These are phyloP conservation scores for Chrysoporthe cubensis DNA, from an alignment of 2,329 filamentous ascomycete genomes.

Conservation along the genomic window DNA sequence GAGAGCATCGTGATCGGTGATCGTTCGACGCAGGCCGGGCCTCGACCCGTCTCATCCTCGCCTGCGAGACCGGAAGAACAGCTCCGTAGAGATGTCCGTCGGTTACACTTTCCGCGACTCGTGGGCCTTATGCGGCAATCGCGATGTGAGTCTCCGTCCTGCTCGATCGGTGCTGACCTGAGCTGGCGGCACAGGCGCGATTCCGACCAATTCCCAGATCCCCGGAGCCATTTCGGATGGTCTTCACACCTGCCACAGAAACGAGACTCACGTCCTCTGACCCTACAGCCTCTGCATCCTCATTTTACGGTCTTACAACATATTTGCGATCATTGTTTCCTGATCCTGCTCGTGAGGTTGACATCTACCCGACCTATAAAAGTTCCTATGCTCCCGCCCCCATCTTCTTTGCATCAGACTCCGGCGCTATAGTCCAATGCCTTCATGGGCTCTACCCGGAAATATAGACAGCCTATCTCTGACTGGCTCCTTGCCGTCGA, in stretches of 20 bases:
- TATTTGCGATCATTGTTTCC: not conserved
- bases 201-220: constrained; percentile 1
- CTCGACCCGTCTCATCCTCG: not conserved
- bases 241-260: not conserved
- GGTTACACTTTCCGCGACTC: not conserved
- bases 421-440: not conserved
- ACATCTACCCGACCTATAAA: not conserved
- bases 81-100: not conserved
- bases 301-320: not conserved
- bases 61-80: not conserved
- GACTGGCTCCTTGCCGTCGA: not conserved
- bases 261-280: constrained; percentile 8
- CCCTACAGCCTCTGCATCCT: constrained; percentile 7
- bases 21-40: not conserved
- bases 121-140: not conserved
- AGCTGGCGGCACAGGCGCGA: not conserved
- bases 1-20: not conserved
- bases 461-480: not conserved
- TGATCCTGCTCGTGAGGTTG: not conserved
- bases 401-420: not conserved
- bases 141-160: not conserved
- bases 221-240: not conserved
- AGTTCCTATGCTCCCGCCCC: not conserved
- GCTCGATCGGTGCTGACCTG: not conserved
- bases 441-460: not conserved